These are phyloP conservation scores for Sarocladium kiliense DNA, from an alignment of 2,329 filamentous ascomycete species.

Conservation along the genomic window DNA sequence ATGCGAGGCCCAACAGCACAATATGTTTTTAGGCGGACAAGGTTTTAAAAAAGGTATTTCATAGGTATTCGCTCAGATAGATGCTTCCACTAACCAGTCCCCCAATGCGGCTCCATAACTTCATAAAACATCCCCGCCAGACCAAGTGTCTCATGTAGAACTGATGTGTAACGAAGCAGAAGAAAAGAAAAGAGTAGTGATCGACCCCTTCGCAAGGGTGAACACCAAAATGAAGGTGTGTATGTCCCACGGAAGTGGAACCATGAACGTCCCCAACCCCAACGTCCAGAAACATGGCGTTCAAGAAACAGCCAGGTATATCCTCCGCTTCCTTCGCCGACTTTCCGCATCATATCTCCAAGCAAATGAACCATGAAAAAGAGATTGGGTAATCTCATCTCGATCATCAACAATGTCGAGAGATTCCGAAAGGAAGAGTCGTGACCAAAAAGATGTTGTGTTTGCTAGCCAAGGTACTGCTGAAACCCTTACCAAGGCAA, in stretches of 20 bases:
- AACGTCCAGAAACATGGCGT: neutral
- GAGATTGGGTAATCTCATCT: neutral
- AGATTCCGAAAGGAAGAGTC: neutral
- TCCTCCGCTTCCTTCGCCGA: neutral
- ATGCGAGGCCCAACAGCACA: neutral
- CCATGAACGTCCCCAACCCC: neutral
- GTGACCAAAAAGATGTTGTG: neutral
- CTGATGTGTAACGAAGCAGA: neutral
- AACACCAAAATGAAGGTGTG: neutral
- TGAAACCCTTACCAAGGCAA: neutral
- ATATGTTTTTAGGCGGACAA: neutral
- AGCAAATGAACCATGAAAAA: neutral
- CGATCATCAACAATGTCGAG: neutral
- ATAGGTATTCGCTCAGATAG: neutral
- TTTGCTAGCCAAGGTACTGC: neutral
- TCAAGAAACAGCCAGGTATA: slow-evolving; percentile 5
- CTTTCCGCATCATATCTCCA: neutral
- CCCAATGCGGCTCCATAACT: slow-evolving; percentile 1
- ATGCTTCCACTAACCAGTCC: neutral
- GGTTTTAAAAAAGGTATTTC: neutral
- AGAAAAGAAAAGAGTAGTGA: neutral
- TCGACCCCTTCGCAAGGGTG: neutral
- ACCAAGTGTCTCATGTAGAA: neutral
- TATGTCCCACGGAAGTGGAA: neutral
- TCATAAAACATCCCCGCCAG: neutral